These are phyloP conservation scores for Insectozyma bohioensis DNA, from an alignment of 1,139 yeast species.

Conservation along the genomic window DNA sequence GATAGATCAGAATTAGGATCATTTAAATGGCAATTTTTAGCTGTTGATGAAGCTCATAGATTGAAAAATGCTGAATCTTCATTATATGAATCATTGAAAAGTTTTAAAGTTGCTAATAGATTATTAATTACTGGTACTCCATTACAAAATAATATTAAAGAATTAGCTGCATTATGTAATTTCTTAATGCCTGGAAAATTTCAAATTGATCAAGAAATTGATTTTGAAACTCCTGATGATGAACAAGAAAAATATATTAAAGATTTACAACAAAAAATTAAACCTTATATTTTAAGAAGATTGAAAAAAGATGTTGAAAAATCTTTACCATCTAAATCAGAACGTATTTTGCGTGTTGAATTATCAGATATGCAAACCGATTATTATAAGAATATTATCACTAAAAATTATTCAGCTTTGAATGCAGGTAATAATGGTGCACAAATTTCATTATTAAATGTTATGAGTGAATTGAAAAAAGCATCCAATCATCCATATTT, in stretches of 20 bases:
- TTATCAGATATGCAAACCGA: conserved; percentile 93
- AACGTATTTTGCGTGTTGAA: conserved; percentile 91
- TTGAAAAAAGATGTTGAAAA: conserved; percentile 97
- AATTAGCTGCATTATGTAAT: conserved; percentile 90
- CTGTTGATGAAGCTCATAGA: conserved; percentile 98
- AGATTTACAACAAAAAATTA: conserved; percentile 76
- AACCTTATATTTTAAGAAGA: conserved; percentile 90
- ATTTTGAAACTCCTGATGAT: conserved; percentile 83
- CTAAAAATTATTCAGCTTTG: conserved; percentile 87
- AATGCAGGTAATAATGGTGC: conserved; percentile 80
- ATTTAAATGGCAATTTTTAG: conserved; percentile 92
- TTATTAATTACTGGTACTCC: conserved; percentile 97
- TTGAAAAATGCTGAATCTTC: conserved; percentile 93
- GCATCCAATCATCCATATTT: conserved; percentile 97
- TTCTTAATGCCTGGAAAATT: conserved; percentile 95
- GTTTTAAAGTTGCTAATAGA: conserved; percentile 81
- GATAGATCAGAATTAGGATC: conserved; percentile 79
- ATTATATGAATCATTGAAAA: conserved; percentile 79
- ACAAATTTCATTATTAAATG: conserved; percentile 81
- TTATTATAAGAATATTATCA: conserved; percentile 88
- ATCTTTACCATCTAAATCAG: conserved; percentile 92
- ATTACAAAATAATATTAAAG: conserved; percentile 91
- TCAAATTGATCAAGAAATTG: conserved; percentile 88
- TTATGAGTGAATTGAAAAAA: conserved; percentile 93
- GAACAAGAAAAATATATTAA: conserved; percentile 88